phyloP scores from a whole-genome alignment of 2,329 filamentous ascomycete genomes.

The Fusarium scirpi region DNA sequence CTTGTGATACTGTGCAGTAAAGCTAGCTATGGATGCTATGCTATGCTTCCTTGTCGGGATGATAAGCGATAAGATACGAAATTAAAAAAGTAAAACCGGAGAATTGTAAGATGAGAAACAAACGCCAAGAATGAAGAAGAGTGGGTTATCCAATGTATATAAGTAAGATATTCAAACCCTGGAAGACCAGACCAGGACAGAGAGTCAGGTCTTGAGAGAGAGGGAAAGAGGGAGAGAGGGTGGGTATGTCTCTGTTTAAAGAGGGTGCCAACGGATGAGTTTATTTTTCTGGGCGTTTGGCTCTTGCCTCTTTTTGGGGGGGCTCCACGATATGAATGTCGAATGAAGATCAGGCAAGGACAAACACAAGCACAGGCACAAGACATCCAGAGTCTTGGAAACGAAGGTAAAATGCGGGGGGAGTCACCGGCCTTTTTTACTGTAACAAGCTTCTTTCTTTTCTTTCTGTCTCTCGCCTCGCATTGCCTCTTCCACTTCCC shows the following conservation, averaged over 20 bases:
- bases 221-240: slow-evolving; percentile 17
- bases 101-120: slow-evolving; percentile 22
- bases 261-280: slow-evolving; percentile 20
- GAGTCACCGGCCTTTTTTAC: slow-evolving; percentile 37
- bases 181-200: neutral
- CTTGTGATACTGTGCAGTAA: slow-evolving; percentile 12
- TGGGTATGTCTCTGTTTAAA: slow-evolving; percentile 20
- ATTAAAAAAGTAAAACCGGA: slow-evolving; percentile 1
- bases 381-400: neutral
- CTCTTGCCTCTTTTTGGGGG: slow-evolving; percentile 23
- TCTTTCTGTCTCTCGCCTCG: neutral
- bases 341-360: slow-evolving; percentile 11
- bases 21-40: neutral
- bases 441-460: slow-evolving; percentile 11
- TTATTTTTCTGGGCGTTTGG: slow-evolving; percentile 23
- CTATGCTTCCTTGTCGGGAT: neutral
- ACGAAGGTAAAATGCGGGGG: slow-evolving; percentile 41
- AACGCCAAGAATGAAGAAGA: slow-evolving; percentile 30
- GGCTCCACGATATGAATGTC: slow-evolving; percentile 8
- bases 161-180: slow-evolving; percentile 16
- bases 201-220: slow-evolving; percentile 5
- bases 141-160: slow-evolving; percentile 4
- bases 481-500: neutral
- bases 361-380: slow-evolving; percentile 7
- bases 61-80: slow-evolving; percentile 17